phyloP scores from a whole-genome alignment of 2,329 filamentous ascomycete species.

The Neofusicoccum cordaticola region DNA sequence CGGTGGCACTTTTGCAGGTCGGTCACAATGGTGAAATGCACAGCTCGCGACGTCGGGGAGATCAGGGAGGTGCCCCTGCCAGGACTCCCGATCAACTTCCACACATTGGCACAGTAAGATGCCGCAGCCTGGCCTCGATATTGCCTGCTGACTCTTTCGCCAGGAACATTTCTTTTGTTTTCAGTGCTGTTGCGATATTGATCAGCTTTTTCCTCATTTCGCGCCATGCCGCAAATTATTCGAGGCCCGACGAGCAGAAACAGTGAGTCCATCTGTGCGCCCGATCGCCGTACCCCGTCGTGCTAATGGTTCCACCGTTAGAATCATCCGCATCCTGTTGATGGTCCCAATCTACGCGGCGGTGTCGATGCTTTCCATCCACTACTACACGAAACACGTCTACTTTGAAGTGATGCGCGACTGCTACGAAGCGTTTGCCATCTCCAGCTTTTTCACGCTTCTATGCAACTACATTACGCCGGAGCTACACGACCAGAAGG shows the following conservation, averaged over 20 bases:
- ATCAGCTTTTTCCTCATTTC: conserved; percentile 55
- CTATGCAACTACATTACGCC: conserved; percentile 78
- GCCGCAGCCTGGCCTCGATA: background rate
- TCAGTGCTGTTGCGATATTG: conserved; percentile 50
- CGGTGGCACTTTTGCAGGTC: background rate
- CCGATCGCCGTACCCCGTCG: background rate
- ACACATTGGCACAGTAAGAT: conserved; percentile 1
- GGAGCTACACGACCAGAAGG: conserved; percentile 74
- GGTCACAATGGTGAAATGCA: conserved; percentile 20
- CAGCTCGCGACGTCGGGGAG: conserved; percentile 33
- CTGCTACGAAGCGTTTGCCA: conserved; percentile 86
- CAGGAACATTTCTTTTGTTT: conserved; percentile 49
- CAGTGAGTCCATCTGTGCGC: conserved; percentile 44
- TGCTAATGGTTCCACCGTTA: conserved; percentile 30
- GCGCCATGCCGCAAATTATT: conserved; percentile 59
- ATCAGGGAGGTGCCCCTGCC: conserved; percentile 27
- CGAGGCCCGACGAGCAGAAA: conserved; percentile 58
- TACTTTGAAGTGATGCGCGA: conserved; percentile 80
- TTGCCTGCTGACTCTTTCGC: background rate
- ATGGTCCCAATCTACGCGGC: conserved; percentile 82
- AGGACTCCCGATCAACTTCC: background rate
- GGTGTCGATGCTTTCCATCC: conserved; percentile 69
- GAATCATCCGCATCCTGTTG: conserved; percentile 82
- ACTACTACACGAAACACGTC: conserved; percentile 72
- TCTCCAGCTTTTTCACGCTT: conserved; percentile 80